Evolutionary conservation across 768 basidiomycete species (phyloP), one percentile per base, ranked within the genome.

Genomic region (Leccinum arenicola): DNA sequence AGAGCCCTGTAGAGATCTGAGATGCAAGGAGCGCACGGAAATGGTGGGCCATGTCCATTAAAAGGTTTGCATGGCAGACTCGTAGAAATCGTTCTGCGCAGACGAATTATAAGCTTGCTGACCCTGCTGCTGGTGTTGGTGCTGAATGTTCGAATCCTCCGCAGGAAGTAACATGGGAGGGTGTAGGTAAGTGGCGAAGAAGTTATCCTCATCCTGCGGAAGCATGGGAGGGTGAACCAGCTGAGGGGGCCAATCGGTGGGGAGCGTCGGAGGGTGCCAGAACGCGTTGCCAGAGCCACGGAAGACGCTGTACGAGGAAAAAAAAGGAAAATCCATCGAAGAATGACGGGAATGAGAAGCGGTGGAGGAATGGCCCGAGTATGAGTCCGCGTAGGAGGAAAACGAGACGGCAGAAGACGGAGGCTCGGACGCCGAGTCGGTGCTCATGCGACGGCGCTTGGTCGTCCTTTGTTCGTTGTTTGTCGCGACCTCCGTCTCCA

Each of bases 371-470:
- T 81, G 74, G 8, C 84, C 81, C 12, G 83, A 82, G 70, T 82
- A 88, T 7, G 84, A 82, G 58, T 87, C 85, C 47, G 76, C 77
- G 63, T 82, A 88, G 2, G 85, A 85, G 12, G 79, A 78, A 68
- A 78, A 88, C 3, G 86, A 87, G 4, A 82, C 81, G 0, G 89
- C 86, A 2, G 85, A 85, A 4, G 83, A 85, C 0, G 80, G 81
- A 0, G 80, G 82, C 61, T 82, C 80, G 3, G 80, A 80, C 6
- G 74, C 76, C 17, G 79, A 79, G 57, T 75, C 77, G 0, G 80
- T 77, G 76, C 88, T 89, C 89, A 91, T 86, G 55, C 89, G 76
- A 12, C 89, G 78, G 5, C 88, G 82, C 72, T 92, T 93, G 61
- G 73, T 82, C 31, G 76, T 79, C 35, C 89, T 78, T 59, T 67